A percentile compares a stretch with the other conserved stretches of the same genome.
Conservation (phyloP, 1,284 basidiomycete species). For the Microbotryum scabiosae region DNA sequence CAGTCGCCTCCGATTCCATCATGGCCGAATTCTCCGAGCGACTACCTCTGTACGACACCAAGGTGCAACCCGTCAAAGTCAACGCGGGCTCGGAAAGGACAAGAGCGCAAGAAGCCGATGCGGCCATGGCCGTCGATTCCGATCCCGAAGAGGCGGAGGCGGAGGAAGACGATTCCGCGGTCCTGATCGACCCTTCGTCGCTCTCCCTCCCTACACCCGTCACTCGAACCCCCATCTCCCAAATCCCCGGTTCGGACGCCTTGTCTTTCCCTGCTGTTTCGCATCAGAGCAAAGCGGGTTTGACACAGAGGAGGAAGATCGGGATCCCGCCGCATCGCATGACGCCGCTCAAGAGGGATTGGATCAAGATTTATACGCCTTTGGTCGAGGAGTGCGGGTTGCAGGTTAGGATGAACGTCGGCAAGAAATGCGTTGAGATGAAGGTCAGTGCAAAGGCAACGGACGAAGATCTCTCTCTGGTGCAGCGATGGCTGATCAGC, state of each 20-base stretch:
- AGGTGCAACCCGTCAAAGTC: slow-evolving; percentile 16
- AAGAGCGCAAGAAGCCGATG: slow-evolving; percentile 8
- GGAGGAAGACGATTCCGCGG: slow-evolving; percentile 32
- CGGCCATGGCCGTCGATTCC: slow-evolving; percentile 14
- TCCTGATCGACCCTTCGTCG: slow-evolving; percentile 33
- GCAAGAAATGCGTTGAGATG: slow-evolving; percentile 78
- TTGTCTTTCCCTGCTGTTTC: slow-evolving; percentile 27
- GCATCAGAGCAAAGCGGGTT: slow-evolving; percentile 13
- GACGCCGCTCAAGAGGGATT: slow-evolving; percentile 94
- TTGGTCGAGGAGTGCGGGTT: slow-evolving; percentile 88
- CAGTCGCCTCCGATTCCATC: background rate
- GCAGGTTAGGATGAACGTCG: slow-evolving; percentile 94
- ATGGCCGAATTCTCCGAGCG: background rate
- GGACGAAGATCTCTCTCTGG: background rate
- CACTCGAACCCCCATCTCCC: slow-evolving; percentile 17
- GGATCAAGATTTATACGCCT: slow-evolving; percentile 94
- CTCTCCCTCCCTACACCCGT: slow-evolving; percentile 23
- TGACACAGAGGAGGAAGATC: slow-evolving; percentile 41
- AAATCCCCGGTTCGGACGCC: slow-evolving; percentile 15
- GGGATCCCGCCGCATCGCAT: slow-evolving; percentile 92
- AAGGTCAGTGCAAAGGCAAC: slow-evolving; percentile 52
- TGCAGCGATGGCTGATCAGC: background rate
- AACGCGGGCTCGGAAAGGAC: slow-evolving; percentile 8
- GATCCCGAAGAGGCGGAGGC: slow-evolving; percentile 5
- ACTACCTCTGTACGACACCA: slow-evolving; percentile 2